Base-by-base conservation (phyloP, 768 basidiomycete species). In the Gelatoporia subvermispora region DNA sequence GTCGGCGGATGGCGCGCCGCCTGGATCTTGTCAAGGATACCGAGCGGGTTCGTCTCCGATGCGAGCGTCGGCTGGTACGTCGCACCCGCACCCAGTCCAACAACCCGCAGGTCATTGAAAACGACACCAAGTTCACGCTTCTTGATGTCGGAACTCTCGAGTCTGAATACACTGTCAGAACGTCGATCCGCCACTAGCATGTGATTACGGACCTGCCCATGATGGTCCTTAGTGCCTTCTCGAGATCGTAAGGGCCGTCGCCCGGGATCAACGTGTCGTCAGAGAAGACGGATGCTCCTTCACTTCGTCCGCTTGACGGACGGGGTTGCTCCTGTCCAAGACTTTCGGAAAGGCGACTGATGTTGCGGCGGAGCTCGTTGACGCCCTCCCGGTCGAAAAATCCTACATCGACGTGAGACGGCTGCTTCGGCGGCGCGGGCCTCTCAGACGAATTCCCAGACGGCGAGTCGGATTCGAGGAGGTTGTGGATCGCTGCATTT, bases 41-140 rank as follows among this genome's bases (percentile, higher is more conserved):
- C 63, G 18, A 69, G 40, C 0, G 79, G 80, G 61, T 86, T 79
- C 40, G 88, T 68, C 2, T 75, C 59, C 21, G 83, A 83, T n/a
- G 78, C 80, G 3, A 93, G 61, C 0, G 83, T 88, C 0, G 72
- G 57, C 52, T 82, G 79, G 44, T 73, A 74, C 8, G 73, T 75
- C 0, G 78, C 78, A 0, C 77, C 65, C 1, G 79, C 66, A 4
- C 83, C 83, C 7, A 80, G 56, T 2, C 84, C 85, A 20, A 77
- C 70, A 7, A 87, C 85, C 0, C 68, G 69, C 16, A 88, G 72
- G 28, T 79, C 65, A 45, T 77, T 60, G 51, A 87, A 86, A 37
- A 72, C 52, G 10, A 87, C 81, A 0, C 84, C 85, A 3, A 86
- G 74, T 43, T 78, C 70, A 20, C 83, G 73, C 1, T 65, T 48